Base-by-base conservation (phyloP, 768 basidiomycete genomes). In the Amanita rubescens region DNA sequence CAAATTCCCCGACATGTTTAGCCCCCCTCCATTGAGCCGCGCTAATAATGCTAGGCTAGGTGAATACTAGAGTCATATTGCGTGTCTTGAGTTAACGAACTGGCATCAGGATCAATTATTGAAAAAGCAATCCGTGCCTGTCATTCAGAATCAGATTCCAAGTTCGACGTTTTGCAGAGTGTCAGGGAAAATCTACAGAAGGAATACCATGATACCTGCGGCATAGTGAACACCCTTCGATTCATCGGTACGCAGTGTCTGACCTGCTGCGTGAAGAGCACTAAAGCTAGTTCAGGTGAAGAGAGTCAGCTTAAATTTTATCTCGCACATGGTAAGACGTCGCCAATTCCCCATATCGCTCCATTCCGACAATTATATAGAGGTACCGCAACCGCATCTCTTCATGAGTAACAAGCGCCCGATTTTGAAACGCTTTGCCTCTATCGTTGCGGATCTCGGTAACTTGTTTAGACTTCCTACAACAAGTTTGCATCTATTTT, bases 401-500 rank as follows among this genome's bases (percentile, higher is more conserved):
- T 73, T 88, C 46, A 69, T 90, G 52, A 57, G 66, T 27, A 65
- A 66, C 17, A 84, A 86, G 63, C 69, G 69, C n/a, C 77, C 81
- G 30, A 64, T 75, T 0, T 69, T 90, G 17, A 78, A 79, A 22
- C 80, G 90, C 17, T 94, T 96, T 64, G 79, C 90, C 20, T 72
- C 81, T 49, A 69, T 94, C 34, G 72, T 94, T 50, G 68, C 69
- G 0, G 81, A 84, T 0, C 74, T 97, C 17, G 76, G 81, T 3
- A 65, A 74, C 27, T 73, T 94, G 14, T 98, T 91, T 66, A 75
- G 77, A 58, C 78, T 97, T 33, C 84, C 91, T 1, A 68, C 82
- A 24, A 69, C 78, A 0, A 86, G 85, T 43, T 60, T 96, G 54
- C 90, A 95, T 60, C 77, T 99, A 5, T 98, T 98, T 66, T 87